These are phyloP conservation scores for Taphrina wiesneri DNA, from an alignment of 1,139 yeast genomes.

Conservation along the genomic window DNA sequence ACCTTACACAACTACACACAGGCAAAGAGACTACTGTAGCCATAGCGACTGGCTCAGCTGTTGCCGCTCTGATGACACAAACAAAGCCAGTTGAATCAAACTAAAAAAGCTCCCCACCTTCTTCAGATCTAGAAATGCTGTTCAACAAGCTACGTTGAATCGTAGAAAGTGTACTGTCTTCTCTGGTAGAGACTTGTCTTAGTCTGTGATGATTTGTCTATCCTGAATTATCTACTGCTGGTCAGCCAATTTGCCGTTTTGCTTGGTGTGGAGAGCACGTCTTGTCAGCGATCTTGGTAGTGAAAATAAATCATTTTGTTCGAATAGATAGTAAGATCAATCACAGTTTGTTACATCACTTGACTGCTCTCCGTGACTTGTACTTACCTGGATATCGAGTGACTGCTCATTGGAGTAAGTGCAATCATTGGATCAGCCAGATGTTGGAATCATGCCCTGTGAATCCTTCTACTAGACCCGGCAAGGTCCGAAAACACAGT, in stretches of 20 bases:
- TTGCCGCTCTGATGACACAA: no score
- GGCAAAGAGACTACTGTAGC: no score
- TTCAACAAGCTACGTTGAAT: no score
- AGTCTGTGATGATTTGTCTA: background rate
- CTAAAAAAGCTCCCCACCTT: no score
- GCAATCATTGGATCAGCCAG: conserved; percentile 22
- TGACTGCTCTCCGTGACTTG: background rate
- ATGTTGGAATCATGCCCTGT: conserved; percentile 23
- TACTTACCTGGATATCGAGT: background rate
- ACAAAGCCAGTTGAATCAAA: no score
- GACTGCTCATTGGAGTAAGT: no score
- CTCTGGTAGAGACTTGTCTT: background rate
- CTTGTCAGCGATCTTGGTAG: conserved; percentile 34
- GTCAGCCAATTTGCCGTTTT: background rate
- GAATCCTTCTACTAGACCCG: conserved; percentile 26
- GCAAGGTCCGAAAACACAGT: conserved; percentile 18
- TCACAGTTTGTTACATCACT: conserved; percentile 25
- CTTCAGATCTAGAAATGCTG: background rate
- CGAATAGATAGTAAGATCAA: conserved; percentile 34
- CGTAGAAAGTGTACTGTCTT: no score
- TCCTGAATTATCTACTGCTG: background rate
- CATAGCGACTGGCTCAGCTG: no score
- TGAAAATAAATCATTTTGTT: conserved; percentile 27
- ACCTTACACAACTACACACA: no score
- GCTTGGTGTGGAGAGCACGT: background rate